Evolutionary conservation across 495 filamentous ascomycete genomes (phyloP).

Genomic region (Penicillium salamii): DNA sequence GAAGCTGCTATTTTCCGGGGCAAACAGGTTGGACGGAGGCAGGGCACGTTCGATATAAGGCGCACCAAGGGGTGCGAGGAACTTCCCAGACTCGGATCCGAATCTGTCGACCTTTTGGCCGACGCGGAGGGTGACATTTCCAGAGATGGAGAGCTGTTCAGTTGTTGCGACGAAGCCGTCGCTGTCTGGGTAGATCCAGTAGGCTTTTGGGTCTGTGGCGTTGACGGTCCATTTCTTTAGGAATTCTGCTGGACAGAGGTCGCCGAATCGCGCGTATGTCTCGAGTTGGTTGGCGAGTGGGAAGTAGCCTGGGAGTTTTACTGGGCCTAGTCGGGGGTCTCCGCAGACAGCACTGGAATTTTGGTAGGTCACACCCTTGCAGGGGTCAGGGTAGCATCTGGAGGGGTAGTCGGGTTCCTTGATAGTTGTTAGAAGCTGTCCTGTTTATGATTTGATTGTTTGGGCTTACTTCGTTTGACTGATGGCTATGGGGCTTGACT

Average conservation of each 20-base stretch:
- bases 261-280: conserved; percentile 48
- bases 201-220: conserved; percentile 20
- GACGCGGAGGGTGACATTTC: conserved; percentile 40
- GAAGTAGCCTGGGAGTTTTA: conserved; percentile 34
- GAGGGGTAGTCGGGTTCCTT: conserved; percentile 9
- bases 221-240: conserved; percentile 43
- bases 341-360: conserved; percentile 46
- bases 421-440: neutral
- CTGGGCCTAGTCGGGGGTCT: conserved; percentile 51
- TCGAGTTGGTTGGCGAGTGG: conserved; percentile 34
- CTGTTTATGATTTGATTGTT: too few species aligned
- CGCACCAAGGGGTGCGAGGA: conserved; percentile 45
- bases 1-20: conserved; percentile 29
- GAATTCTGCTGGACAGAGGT: conserved; percentile 47
- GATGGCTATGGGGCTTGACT: neutral
- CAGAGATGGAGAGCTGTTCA: conserved; percentile 34
- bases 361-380: conserved; percentile 37
- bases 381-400: conserved; percentile 28
- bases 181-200: conserved; percentile 34
- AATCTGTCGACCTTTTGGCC: conserved; percentile 56
- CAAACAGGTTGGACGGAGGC: conserved; percentile 50
- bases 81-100: conserved; percentile 45
- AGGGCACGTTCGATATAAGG: conserved; percentile 52
- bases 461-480: neutral
- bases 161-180: conserved; percentile 43